phyloP scores from a whole-genome alignment of 1,284 basidiomycete species.

The Naganishia albida region DNA sequence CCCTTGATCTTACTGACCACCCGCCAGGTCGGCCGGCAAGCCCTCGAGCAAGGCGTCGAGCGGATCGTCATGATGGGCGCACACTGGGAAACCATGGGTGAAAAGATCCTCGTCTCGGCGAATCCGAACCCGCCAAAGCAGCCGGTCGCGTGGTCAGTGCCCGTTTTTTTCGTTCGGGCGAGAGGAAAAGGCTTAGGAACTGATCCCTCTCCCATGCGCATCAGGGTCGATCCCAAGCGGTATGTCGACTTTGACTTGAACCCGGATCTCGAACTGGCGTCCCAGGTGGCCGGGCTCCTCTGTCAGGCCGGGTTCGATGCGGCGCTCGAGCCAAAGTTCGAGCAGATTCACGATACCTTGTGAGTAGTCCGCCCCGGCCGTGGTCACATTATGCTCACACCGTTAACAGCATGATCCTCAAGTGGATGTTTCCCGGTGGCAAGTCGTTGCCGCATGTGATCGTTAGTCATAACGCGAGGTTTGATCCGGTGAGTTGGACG shows the following conservation, averaged over 20 bases:
- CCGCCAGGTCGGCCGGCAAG: constrained; percentile 36
- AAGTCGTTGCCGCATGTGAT: constrained; percentile 38
- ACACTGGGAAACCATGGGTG: constrained; percentile 40
- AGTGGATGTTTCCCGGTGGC: constrained; percentile 44
- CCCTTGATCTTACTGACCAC: too few relatives aligned
- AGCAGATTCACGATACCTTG: constrained; percentile 44
- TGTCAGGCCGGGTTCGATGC: constrained; percentile 37
- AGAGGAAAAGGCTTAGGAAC: background rate
- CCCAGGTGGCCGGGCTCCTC: constrained; percentile 33
- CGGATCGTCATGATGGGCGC: constrained; percentile 43
- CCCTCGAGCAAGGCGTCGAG: constrained; percentile 40
- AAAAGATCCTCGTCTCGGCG: constrained; percentile 38
- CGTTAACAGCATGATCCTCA: constrained; percentile 35
- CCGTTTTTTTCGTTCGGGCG: background rate
- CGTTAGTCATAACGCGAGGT: constrained; percentile 37
- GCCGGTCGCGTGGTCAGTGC: constrained; percentile 41
- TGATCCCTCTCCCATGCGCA: background rate
- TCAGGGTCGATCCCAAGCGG: constrained; percentile 29
- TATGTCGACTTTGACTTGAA: constrained; percentile 40
- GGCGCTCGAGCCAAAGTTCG: constrained; percentile 37
- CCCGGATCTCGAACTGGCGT: constrained; percentile 34
- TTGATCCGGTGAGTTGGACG: constrained; percentile 34
- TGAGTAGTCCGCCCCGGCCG: background rate
- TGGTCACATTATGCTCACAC: background rate
- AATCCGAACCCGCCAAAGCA: constrained; percentile 40